Base-by-base conservation (phyloP, 2,329 filamentous ascomycete genomes). In the Aurifilum marmelostoma region DNA sequence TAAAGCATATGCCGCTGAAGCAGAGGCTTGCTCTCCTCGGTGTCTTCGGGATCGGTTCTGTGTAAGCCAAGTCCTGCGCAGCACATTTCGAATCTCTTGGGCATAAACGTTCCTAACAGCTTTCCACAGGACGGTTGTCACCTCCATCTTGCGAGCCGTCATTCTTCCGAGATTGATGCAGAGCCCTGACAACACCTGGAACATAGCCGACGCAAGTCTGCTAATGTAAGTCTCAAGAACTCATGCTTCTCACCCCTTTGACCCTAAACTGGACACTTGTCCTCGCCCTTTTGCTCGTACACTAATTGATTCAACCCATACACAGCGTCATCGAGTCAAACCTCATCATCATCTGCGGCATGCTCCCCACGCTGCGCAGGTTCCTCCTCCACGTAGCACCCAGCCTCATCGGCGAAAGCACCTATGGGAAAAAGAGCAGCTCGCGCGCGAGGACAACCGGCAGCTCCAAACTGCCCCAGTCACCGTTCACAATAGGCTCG, bases 21-120 rank as follows among this genome's bases (percentile, higher is more conserved):
- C 83, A 85, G 68, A 86, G 84, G 73, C 68, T 84, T n/a, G 82
- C 78, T 0, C 73, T 85, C 2, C 74, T 79, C 1, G 71, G 78
- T 0, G 80, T 85, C 29, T 84, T 86, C 62, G 80, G 79, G 5
- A 24, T 69, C 24, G 67, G 67, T 5, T 69, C 67, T 7, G 61
- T 67, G 67, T 69, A 24, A 59, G 67, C 41, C 2, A 2, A 9
- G 8, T n/a, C 21, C 6, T 47, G 7, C 43, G n/a, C 21, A 2
- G 5, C 3, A 0, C 1, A 29, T 5, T 27, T 39, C 12, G 7
- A 3, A 4, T 11, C 2, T 3, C 39, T 4, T 2, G 39, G 16
- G 8, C 2, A 16, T 3, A 18, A 12, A 9, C 7, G 14, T n/a
- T 14, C 16, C 7, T 41, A 3, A 75, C 85, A 8, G 12, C 3